Evolutionary conservation across 768 basidiomycete species (phyloP).

Genomic region (Amanita rubescens): DNA sequence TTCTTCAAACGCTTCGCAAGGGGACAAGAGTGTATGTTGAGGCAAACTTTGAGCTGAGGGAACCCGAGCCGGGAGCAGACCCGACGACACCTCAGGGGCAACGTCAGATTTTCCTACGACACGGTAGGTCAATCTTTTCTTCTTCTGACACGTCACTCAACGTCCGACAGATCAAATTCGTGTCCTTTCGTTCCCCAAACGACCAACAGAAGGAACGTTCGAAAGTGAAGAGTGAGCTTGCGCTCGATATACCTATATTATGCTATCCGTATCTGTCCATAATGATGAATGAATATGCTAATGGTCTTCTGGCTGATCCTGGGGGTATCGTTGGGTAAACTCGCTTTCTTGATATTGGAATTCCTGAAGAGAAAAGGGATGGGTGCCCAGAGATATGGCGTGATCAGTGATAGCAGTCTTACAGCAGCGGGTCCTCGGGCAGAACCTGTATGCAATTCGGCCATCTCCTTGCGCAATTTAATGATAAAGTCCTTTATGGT

Average conservation of each 20-base stretch:
- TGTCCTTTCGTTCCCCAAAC: constrained; percentile 32
- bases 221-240: not conserved
- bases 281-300: not conserved
- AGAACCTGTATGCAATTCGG: constrained; percentile 16
- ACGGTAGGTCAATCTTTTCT: constrained; percentile 41
- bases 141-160: constrained; percentile 1
- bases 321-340: constrained; percentile 1
- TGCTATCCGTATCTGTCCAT: constrained; percentile 7
- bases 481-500: constrained; percentile 64
- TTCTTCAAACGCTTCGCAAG: constrained; percentile 56
- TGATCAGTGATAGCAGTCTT: not conserved
- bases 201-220: not conserved
- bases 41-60: constrained; percentile 67
- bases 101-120: constrained; percentile 75
- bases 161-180: constrained; percentile 43
- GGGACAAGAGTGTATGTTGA: constrained; percentile 79
- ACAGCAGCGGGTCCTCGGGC: not conserved
- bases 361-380: not conserved
- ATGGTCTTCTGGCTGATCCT: constrained; percentile 2
- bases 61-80: constrained; percentile 61
- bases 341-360: constrained; percentile 8
- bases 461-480: constrained; percentile 41
- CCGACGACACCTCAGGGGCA: constrained; percentile 62
- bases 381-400: too few species aligned
- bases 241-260: not conserved